These are phyloP conservation scores for Pneumocystis murina DNA, from an alignment of 1,139 yeast genomes.

Conservation along the genomic window DNA sequence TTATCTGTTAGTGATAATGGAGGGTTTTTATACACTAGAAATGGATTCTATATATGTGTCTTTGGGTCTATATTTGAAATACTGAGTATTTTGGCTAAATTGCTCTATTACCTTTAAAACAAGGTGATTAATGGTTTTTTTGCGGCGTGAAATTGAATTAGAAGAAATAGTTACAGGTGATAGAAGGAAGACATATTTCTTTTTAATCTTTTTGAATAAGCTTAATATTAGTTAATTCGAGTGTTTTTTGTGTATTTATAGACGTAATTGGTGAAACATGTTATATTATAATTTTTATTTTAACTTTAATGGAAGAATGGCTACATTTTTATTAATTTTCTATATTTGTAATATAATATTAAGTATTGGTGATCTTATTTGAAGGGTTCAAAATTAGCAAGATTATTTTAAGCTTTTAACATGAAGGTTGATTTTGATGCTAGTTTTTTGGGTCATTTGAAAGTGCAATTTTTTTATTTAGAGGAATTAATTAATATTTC, in stretches of 20 bases:
- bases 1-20: slow-evolving; percentile 88
- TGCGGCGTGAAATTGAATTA: not conserved
- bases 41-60: not conserved
- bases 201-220: not conserved
- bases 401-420: not conserved
- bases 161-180: not conserved
- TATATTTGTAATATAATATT: slow-evolving; percentile 28
- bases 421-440: not conserved
- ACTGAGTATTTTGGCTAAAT: not conserved
- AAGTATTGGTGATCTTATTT: not conserved
- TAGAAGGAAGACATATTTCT: not conserved
- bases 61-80: not conserved
- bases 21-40: slow-evolving; percentile 68
- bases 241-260: slow-evolving; percentile 69
- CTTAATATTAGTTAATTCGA: slow-evolving; percentile 37
- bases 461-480: slow-evolving; percentile 64
- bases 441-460: slow-evolving; percentile 70
- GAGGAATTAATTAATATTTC: slow-evolving; percentile 48
- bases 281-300: slow-evolving; percentile 44
- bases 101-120: not conserved
- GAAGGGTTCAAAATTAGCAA: not conserved
- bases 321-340: slow-evolving; percentile 76
- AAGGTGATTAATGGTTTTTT: not conserved
- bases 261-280: slow-evolving; percentile 57
- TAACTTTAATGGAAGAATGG: slow-evolving; percentile 68